phyloP scores from a whole-genome alignment of 2,329 filamentous ascomycete genomes.

The Phialophora chinensis region DNA sequence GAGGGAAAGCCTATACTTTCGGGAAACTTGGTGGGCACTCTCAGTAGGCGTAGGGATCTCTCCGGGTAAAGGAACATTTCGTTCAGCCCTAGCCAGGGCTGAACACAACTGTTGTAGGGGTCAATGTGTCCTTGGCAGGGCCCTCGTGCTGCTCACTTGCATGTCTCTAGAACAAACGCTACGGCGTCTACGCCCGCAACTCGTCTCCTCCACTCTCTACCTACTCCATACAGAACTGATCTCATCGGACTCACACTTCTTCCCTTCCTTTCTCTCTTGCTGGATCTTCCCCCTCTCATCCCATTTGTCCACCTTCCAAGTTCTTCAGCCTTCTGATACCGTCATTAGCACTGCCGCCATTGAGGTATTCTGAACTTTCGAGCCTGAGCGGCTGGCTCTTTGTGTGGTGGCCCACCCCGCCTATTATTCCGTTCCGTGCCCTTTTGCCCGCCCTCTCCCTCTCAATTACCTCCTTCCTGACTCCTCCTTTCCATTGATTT shows the following conservation, averaged over 20 bases:
- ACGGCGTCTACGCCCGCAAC: constrained; percentile 5
- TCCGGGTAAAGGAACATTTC: not conserved
- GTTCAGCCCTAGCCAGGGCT: not conserved
- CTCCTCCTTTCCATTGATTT: constrained; percentile 14
- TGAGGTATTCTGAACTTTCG: constrained; percentile 2
- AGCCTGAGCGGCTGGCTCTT: not conserved
- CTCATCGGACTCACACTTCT: constrained; percentile 21
- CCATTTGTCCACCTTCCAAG: constrained; percentile 14
- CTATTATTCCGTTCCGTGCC: constrained; percentile 14
- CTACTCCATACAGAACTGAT: constrained; percentile 16
- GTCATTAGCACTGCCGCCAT: constrained; percentile 13
- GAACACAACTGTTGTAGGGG: not conserved
- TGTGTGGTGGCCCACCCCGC: constrained; percentile 10
- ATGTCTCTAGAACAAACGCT: constrained; percentile 11
- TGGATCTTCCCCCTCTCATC: constrained; percentile 7
- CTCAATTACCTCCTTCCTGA: constrained; percentile 6
- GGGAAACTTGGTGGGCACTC: not conserved
- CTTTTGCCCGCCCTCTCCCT: constrained; percentile 12
- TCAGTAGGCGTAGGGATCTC: not conserved
- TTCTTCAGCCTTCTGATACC: constrained; percentile 15
- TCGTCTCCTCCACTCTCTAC: constrained; percentile 4
- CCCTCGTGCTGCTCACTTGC: constrained; percentile 12
- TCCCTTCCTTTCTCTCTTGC: constrained; percentile 16
- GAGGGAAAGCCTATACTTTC: not conserved
- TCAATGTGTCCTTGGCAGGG: not conserved